phyloP scores from a whole-genome alignment of 768 basidiomycete species.

The Lyophyllum semitale region DNA sequence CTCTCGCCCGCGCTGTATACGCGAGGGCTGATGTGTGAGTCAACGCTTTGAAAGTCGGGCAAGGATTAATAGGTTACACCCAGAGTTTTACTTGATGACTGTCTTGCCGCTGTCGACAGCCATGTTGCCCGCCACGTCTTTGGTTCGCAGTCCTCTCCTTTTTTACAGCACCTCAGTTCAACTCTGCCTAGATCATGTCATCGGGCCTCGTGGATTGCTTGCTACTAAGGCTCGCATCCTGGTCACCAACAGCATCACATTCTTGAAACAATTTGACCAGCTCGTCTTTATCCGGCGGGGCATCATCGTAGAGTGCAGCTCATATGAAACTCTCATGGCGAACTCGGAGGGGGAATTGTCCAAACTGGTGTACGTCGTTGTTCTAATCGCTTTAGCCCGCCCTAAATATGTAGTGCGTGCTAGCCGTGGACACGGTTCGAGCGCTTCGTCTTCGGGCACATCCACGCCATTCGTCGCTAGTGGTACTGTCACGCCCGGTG shows the following conservation, averaged over 20 bases:
- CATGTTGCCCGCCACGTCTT: slow-evolving; percentile 88
- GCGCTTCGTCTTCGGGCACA: slow-evolving; percentile 45
- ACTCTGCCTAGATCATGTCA: slow-evolving; percentile 64
- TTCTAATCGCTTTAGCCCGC: neutral
- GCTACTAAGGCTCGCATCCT: slow-evolving; percentile 82
- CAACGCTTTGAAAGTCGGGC: neutral
- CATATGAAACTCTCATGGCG: slow-evolving; percentile 59
- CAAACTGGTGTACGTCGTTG: slow-evolving; percentile 66
- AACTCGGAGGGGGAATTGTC: slow-evolving; percentile 67
- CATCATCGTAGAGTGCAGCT: slow-evolving; percentile 75
- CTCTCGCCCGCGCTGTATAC: slow-evolving; percentile 88
- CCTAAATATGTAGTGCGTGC: neutral
- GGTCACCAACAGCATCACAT: slow-evolving; percentile 88
- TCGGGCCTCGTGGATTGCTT: slow-evolving; percentile 83
- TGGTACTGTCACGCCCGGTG: slow-evolving; percentile 34
- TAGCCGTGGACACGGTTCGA: slow-evolving; percentile 44
- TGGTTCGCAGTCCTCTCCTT: slow-evolving; percentile 39
- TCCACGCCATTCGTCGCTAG: slow-evolving; percentile 50
- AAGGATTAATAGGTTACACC: neutral
- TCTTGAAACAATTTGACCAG: slow-evolving; percentile 75
- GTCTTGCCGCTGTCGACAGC: slow-evolving; percentile 83
- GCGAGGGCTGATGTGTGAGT: slow-evolving; percentile 85
- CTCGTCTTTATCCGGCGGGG: slow-evolving; percentile 78
- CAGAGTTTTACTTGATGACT: slow-evolving; percentile 85
- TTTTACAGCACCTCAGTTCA: neutral